These are phyloP conservation scores for Candida smagusa DNA, from an alignment of 1,139 yeast species.

Conservation along the genomic window DNA sequence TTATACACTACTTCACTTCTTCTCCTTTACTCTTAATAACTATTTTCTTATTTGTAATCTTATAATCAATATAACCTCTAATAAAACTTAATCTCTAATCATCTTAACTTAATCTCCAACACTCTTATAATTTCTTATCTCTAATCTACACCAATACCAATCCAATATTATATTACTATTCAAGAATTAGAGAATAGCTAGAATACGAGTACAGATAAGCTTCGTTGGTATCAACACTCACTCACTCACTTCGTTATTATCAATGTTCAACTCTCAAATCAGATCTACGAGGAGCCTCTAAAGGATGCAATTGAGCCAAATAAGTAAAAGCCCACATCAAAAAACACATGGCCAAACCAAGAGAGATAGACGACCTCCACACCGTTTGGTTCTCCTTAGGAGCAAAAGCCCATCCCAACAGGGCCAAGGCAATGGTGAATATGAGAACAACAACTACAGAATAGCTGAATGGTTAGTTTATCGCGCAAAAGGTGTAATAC, in stretches of 20 bases:
- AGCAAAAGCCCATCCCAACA: slow-evolving; percentile 62
- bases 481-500: background rate
- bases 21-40: too few species aligned
- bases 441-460: slow-evolving; percentile 67
- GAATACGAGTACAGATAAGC: too few species aligned
- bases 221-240: too few species aligned
- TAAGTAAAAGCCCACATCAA: slow-evolving; percentile 95
- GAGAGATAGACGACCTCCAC: slow-evolving; percentile 85
- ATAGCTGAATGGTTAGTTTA: slow-evolving; percentile 41
- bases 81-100: too few species aligned
- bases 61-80: too few species aligned
- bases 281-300: slow-evolving; percentile 75
- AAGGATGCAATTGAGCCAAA: slow-evolving; percentile 75
- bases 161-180: background rate
- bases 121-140: too few species aligned
- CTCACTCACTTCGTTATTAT: too few species aligned
- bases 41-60: too few species aligned
- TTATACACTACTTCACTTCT: too few species aligned
- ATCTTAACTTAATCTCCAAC: too few species aligned
- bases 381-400: slow-evolving; percentile 65
- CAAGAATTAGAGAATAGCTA: background rate
- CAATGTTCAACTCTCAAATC: slow-evolving; percentile 68
- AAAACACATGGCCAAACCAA: slow-evolving; percentile 83
- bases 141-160: too few species aligned
- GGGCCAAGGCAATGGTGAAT: slow-evolving; percentile 56